phyloP scores from a whole-genome alignment of 2,329 filamentous ascomycete genomes.

The Epichloe gansuensis region DNA sequence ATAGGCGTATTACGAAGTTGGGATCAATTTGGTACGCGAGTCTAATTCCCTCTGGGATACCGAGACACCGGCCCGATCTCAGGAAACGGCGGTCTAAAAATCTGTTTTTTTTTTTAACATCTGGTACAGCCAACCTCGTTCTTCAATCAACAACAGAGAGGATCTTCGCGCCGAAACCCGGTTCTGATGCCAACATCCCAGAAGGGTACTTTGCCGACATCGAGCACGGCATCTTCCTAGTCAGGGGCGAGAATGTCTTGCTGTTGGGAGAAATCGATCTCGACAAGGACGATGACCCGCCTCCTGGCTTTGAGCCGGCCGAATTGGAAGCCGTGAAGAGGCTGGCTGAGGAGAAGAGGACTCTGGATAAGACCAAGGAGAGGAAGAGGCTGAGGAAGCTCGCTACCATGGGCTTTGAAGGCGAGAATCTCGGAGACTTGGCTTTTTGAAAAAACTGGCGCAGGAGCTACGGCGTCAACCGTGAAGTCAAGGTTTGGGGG shows the following conservation, averaged over 20 bases:
- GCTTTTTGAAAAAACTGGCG: constrained; percentile 34
- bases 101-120: neutral
- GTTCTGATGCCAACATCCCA: constrained; percentile 21
- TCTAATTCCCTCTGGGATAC: no score
- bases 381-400: constrained; percentile 61
- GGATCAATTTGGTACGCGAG: constrained; percentile 76
- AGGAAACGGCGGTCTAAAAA: no score
- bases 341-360: constrained; percentile 59
- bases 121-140: constrained; percentile 68
- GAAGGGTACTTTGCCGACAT: constrained; percentile 66
- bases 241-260: constrained; percentile 93
- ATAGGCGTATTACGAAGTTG: constrained; percentile 87
- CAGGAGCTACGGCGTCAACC: no score
- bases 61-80: no score
- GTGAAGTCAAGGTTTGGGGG: neutral
- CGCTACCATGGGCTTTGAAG: constrained; percentile 72
- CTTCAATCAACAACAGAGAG: constrained; percentile 87
- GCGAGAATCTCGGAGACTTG: constrained; percentile 66
- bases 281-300: constrained; percentile 81
- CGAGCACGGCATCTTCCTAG: constrained; percentile 73
- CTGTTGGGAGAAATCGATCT: constrained; percentile 92
- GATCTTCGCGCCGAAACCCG: constrained; percentile 52
- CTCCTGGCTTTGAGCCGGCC: constrained; percentile 57
- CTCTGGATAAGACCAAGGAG: constrained; percentile 56
- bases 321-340: constrained; percentile 57